phyloP scores from a whole-genome alignment of 139 green algal genomes.

The Micractinium sp. region DNA sequence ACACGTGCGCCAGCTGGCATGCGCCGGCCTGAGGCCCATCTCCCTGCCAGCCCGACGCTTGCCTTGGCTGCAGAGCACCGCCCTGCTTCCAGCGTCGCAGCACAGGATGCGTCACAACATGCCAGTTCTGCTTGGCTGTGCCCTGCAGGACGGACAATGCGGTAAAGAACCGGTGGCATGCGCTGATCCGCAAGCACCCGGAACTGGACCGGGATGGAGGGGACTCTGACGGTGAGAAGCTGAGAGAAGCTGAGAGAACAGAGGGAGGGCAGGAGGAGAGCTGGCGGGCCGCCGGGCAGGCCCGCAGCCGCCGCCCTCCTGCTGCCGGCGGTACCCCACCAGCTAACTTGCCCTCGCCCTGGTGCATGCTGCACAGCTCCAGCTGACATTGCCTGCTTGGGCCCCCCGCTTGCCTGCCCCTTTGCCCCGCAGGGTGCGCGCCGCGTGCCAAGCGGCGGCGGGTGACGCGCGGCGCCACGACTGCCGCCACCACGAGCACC shows the following conservation, averaged over 20 bases:
- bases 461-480: background rate
- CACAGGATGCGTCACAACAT: no score
- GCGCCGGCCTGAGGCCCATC: no score
- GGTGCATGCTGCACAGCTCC: no score
- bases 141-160: constrained; percentile 57
- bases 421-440: background rate
- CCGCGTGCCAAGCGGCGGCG: constrained; percentile 18
- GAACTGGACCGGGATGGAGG: background rate
- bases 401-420: background rate
- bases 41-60: no score
- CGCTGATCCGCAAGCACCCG: constrained; percentile 32
- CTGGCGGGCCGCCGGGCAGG: no score
- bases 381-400: background rate
- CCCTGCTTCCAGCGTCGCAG: no score
- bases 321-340: no score
- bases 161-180: constrained; percentile 60
- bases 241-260: no score
- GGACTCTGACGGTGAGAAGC: constrained; percentile 16
- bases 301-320: no score
- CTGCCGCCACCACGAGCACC: background rate
- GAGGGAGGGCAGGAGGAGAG: no score
- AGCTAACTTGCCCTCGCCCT: no score
- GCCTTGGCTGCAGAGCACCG: background rate
- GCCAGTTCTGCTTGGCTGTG: background rate
- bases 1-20: no score